phyloP scores from a whole-genome alignment of 805 yeast genomes.

The Cyberlindnera samutprakarnensis region DNA sequence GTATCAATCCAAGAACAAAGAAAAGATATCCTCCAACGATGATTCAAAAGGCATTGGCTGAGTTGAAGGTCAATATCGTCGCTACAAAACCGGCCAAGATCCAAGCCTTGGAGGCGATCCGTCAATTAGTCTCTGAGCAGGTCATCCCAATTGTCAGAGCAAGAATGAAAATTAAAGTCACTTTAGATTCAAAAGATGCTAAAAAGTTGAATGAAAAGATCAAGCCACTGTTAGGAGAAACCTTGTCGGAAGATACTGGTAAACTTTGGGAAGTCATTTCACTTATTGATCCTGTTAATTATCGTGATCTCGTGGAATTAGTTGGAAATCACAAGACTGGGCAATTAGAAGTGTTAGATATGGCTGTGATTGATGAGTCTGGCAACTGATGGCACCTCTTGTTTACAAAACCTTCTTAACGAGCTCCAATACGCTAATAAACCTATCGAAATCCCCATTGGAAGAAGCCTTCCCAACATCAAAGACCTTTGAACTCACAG shows the following conservation, averaged over 20 bases:
- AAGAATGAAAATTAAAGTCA: slow-evolving; percentile 77
- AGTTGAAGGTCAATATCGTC: slow-evolving; percentile 71
- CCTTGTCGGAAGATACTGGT: slow-evolving; percentile 37
- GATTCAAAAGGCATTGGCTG: slow-evolving; percentile 78
- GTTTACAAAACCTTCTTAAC: slow-evolving; percentile 11
- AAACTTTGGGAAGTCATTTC: slow-evolving; percentile 50
- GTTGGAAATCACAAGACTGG: slow-evolving; percentile 49
- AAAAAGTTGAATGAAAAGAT: slow-evolving; percentile 36
- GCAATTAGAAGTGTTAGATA: slow-evolving; percentile 73
- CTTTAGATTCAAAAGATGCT: slow-evolving; percentile 46
- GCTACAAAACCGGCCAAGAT: slow-evolving; percentile 71
- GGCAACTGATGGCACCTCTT: no score
- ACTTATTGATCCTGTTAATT: slow-evolving; percentile 79
- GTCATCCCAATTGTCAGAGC: slow-evolving; percentile 92
- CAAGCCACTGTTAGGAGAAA: slow-evolving; percentile 32
- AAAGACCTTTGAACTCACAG: slow-evolving; percentile 21
- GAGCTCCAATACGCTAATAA: slow-evolving; percentile 12
- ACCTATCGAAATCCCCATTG: slow-evolving; percentile 9
- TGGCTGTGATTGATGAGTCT: slow-evolving; percentile 82
- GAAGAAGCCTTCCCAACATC: background rate
- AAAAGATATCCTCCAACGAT: slow-evolving; percentile 93
- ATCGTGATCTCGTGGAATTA: slow-evolving; percentile 59
- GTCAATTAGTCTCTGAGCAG: slow-evolving; percentile 65
- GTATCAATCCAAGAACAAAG: slow-evolving; percentile 83
- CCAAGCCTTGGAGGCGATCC: slow-evolving; percentile 90